Conservation (phyloP, 345 rosid species). For the Melastoma malabathricum region DNA sequence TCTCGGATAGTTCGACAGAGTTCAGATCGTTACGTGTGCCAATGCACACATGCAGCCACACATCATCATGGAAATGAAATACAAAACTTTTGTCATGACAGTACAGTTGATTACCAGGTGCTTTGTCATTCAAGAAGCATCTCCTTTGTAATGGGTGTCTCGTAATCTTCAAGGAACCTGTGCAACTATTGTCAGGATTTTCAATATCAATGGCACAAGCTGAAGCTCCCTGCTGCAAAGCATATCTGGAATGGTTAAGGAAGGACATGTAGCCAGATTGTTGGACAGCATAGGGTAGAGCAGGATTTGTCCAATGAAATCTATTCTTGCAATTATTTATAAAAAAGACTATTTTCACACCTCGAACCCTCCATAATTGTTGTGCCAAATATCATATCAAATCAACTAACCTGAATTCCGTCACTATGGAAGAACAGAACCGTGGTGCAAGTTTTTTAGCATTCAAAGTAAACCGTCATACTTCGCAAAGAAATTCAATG, state of each 20-base stretch:
- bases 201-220: conserved; percentile 73
- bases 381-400: too few relatives aligned
- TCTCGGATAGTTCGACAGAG: too few relatives aligned
- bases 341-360: too few relatives aligned
- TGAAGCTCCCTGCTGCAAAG: conserved; percentile 68
- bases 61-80: too few relatives aligned
- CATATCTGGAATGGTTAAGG: conserved; percentile 42
- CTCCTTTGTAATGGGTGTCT: conserved; percentile 48
- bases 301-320: background rate
- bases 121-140: conserved; percentile 18
- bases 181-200: conserved; percentile 18
- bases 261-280: conserved; percentile 3
- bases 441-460: too few relatives aligned
- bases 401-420: too few relatives aligned
- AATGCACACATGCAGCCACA: too few relatives aligned
- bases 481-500: too few relatives aligned
- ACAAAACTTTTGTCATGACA: background rate
- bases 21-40: too few relatives aligned
- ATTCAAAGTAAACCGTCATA: too few relatives aligned
- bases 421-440: too few relatives aligned
- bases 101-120: conserved; percentile 26
- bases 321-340: background rate
- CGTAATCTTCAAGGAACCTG: conserved; percentile 26
- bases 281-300: background rate
- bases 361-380: too few relatives aligned